Evolutionary conservation across 108 stramenopile genomes (phyloP).

Genomic region (Cylindrotheca closterium): DNA sequence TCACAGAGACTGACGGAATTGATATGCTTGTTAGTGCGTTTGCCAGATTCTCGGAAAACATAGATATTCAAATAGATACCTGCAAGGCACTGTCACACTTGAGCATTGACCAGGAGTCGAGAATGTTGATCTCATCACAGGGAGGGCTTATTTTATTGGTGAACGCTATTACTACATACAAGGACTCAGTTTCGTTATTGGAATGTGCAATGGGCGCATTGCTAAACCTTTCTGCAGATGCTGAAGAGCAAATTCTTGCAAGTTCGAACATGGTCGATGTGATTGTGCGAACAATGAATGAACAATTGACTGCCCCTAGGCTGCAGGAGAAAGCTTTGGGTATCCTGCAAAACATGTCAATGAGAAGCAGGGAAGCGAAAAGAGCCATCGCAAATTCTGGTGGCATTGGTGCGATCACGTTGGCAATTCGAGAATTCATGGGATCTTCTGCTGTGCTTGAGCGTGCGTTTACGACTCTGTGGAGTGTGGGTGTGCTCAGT

Average conservation of each 20-base stretch:
- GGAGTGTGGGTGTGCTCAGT: slow-evolving; percentile 41
- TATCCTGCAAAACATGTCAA: slow-evolving; percentile 43
- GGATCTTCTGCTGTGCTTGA: slow-evolving; percentile 35
- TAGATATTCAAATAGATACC: slow-evolving; percentile 22
- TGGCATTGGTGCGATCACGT: slow-evolving; percentile 28
- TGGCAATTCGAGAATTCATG: slow-evolving; percentile 35
- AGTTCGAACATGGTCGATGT: slow-evolving; percentile 29
- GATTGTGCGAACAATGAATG: slow-evolving; percentile 23
- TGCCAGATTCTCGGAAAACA: slow-evolving; percentile 25
- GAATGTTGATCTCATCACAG: slow-evolving; percentile 38
- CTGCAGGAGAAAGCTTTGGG: slow-evolving; percentile 39
- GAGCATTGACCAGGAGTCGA: slow-evolving; percentile 40
- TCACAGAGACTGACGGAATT: slow-evolving; percentile 47
- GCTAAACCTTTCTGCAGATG: slow-evolving; percentile 36
- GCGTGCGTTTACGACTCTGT: slow-evolving; percentile 38
- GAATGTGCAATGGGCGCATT: slow-evolving; percentile 26
- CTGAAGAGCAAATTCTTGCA: slow-evolving; percentile 25
- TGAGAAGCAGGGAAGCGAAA: slow-evolving; percentile 32
- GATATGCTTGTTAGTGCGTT: slow-evolving; percentile 43
- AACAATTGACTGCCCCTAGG: slow-evolving; percentile 3
- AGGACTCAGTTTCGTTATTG: slow-evolving; percentile 18
- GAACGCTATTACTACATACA: slow-evolving; percentile 26
- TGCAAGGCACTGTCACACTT: slow-evolving; percentile 34
- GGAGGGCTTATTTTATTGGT: slow-evolving; percentile 41
- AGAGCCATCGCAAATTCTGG: slow-evolving; percentile 29